Evolutionary conservation across 2,329 filamentous ascomycete species (phyloP).

Genomic region (Neopestalotiopsis sp.): DNA sequence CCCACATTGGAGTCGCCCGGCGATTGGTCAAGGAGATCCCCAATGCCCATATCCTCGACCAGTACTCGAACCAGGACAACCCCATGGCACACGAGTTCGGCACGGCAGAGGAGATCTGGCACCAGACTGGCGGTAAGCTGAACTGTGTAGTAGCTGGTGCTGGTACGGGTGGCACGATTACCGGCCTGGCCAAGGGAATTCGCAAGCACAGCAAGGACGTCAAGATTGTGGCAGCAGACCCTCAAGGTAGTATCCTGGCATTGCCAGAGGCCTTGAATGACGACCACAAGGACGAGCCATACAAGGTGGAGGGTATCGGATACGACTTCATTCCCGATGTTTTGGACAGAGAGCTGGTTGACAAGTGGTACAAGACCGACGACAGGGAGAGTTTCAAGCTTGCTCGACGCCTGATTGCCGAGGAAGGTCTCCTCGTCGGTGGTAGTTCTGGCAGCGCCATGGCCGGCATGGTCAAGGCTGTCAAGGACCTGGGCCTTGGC

Average conservation of each 20-base stretch:
- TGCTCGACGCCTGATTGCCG: conserved; percentile 87
- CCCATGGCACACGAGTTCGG: conserved; percentile 91
- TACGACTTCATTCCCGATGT: conserved; percentile 99
- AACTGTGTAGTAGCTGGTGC: conserved; percentile 88
- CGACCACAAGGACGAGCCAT: conserved; percentile 78
- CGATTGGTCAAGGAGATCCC: conserved; percentile 93
- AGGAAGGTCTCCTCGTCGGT: conserved; percentile 92
- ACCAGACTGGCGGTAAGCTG: conserved; percentile 83
- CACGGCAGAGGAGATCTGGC: conserved; percentile 96
- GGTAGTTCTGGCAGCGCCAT: conserved; percentile 94
- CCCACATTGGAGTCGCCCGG: conserved; percentile 92
- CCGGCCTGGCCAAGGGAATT: conserved; percentile 82
- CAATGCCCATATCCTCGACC: conserved; percentile 95
- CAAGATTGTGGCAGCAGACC: conserved; percentile 92
- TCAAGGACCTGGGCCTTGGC: conserved; percentile 76
- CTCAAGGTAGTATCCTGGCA: conserved; percentile 88
- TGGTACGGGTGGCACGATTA: conserved; percentile 94
- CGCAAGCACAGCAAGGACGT: conserved; percentile 85
- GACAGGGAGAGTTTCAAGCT: conserved; percentile 90
- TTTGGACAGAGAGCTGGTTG: conserved; percentile 77
- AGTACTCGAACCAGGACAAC: conserved; percentile 92
- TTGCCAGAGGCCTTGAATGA: conserved; percentile 81
- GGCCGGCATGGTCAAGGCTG: conserved; percentile 77
- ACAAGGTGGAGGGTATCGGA: conserved; percentile 98
- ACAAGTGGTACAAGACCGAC: conserved; percentile 98